Conservation (phyloP, 129 eudicot species). For the Silybum marianum region DNA sequence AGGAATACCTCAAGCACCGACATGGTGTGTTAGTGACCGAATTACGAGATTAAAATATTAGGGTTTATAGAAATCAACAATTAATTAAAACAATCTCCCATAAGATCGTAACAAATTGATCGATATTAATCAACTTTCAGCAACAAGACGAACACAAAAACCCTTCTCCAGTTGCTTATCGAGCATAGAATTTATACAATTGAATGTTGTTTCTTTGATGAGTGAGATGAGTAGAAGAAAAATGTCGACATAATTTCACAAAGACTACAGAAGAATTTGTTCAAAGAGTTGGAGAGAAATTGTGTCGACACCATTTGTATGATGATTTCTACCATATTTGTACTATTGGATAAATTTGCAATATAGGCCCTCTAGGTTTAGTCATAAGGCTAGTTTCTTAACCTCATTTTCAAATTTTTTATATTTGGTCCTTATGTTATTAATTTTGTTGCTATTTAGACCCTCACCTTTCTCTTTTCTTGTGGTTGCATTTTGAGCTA, state of each 20-base stretch:
- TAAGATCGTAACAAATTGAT: neutral
- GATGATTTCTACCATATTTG: constrained; percentile 14
- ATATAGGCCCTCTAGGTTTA: neutral
- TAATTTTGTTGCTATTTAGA: neutral
- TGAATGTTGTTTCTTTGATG: neutral
- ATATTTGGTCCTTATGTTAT: neutral
- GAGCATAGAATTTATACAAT: neutral
- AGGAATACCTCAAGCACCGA: constrained; percentile 44
- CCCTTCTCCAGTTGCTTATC: neutral
- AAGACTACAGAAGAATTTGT: neutral
- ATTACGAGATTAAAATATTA: neutral
- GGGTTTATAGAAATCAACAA: neutral
- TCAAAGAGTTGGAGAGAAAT: constrained; percentile 9
- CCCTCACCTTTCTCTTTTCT: neutral
- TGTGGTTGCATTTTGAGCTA: neutral
- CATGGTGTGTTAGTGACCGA: constrained; percentile 31
- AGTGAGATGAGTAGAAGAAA: neutral
- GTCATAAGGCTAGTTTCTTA: neutral
- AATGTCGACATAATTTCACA: constrained; percentile 32
- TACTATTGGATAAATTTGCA: constrained; percentile 13
- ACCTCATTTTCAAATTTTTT: neutral
- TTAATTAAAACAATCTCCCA: neutral
- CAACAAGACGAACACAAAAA: neutral
- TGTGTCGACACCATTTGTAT: constrained; percentile 35
- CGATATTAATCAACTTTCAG: neutral